Evolutionary conservation across 331 rosid genomes (phyloP).

Genomic region (Malus hybrid): DNA sequence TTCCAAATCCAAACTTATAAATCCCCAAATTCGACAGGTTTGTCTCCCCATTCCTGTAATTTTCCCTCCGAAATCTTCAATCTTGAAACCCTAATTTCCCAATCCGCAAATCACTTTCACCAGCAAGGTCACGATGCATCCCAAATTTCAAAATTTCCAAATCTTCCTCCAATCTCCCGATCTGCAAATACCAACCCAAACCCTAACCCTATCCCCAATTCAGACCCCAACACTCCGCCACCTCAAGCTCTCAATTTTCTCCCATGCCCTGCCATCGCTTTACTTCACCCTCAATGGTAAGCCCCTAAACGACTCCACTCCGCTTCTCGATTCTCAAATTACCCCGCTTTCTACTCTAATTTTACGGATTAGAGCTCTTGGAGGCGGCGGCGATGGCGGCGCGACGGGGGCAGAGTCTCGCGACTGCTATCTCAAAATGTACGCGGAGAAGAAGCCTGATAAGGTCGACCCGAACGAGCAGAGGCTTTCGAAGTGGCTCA

Average conservation of each 20-base stretch:
- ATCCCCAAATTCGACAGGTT: neutral
- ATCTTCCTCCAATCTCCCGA: slow-evolving; percentile 58
- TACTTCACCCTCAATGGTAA: slow-evolving; percentile 72
- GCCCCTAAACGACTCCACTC: slow-evolving; percentile 41
- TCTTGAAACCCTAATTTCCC: neutral
- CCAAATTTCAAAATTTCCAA: slow-evolving; percentile 24
- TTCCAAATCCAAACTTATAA: neutral
- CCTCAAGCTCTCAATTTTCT: slow-evolving; percentile 45
- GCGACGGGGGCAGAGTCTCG: slow-evolving; percentile 97
- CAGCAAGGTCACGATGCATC: slow-evolving; percentile 19
- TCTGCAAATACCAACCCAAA: slow-evolving; percentile 29
- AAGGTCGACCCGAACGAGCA: slow-evolving; percentile 88
- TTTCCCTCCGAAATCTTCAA: neutral
- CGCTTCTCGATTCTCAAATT: slow-evolving; percentile 24
- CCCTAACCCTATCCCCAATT: slow-evolving; percentile 29
- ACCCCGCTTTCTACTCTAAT: slow-evolving; percentile 53
- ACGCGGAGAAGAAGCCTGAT: slow-evolving; percentile 82
- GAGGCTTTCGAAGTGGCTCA: slow-evolving; percentile 77
- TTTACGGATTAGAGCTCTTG: slow-evolving; percentile 45
- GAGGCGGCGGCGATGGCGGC: slow-evolving; percentile 97
- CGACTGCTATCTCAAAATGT: slow-evolving; percentile 92
- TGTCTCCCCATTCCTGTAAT: too few species aligned
- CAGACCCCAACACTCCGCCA: slow-evolving; percentile 41
- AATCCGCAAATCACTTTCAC: neutral
- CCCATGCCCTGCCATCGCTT: slow-evolving; percentile 22